Evolutionary conservation across 768 basidiomycete species (phyloP).

Genomic region (Termitomyces sp.): DNA sequence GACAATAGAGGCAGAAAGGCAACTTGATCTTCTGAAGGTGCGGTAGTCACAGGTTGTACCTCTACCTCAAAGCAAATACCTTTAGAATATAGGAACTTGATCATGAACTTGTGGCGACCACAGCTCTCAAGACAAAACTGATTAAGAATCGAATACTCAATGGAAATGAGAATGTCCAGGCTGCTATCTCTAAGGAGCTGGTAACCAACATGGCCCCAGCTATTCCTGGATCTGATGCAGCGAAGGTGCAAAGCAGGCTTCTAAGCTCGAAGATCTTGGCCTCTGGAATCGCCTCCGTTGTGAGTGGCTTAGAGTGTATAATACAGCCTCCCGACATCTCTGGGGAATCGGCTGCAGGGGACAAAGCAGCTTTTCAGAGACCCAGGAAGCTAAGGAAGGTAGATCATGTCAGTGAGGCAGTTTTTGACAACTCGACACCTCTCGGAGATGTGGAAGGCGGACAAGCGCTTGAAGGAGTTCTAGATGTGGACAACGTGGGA

Average conservation of each 20-base stretch:
- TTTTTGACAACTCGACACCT: background rate
- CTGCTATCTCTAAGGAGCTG: conserved; percentile 42
- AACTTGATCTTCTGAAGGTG: conserved; percentile 67
- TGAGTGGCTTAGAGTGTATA: conserved; percentile 44
- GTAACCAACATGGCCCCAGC: conserved; percentile 26
- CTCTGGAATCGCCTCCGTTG: conserved; percentile 42
- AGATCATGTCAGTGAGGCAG: conserved; percentile 11
- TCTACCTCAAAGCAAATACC: conserved; percentile 3
- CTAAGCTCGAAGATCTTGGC: conserved; percentile 76
- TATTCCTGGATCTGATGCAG: conserved; percentile 35
- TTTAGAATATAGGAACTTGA: conserved; percentile 41
- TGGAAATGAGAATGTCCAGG: conserved; percentile 39
- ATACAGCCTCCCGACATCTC: conserved; percentile 24
- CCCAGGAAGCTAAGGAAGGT: conserved; percentile 21
- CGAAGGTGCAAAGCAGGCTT: conserved; percentile 67
- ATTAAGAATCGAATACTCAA: conserved; percentile 64
- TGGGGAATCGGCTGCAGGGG: conserved; percentile 1
- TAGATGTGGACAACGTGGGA: conserved; percentile 23
- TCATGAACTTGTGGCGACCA: conserved; percentile 52
- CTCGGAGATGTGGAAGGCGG: conserved; percentile 16
- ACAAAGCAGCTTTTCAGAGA: conserved; percentile 6
- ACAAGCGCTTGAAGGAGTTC: conserved; percentile 15
- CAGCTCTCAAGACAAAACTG: conserved; percentile 68
- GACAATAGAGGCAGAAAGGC: conserved; percentile 47
- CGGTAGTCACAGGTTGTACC: background rate